Conservation (phyloP, 768 basidiomycete species). For the Hebeloma cylindrosporum region DNA sequence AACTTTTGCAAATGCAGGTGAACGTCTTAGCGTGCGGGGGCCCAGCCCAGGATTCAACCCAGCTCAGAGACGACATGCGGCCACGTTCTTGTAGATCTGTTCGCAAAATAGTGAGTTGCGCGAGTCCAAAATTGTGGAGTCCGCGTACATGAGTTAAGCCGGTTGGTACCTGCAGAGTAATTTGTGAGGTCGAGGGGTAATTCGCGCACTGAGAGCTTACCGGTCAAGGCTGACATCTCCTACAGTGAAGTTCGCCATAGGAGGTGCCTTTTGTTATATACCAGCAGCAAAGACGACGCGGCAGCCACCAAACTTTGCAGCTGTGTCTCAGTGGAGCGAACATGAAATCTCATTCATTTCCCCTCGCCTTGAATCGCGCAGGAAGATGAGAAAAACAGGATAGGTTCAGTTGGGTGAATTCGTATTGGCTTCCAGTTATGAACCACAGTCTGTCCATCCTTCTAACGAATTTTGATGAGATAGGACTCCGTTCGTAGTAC, state of each 20-base stretch:
- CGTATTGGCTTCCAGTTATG: too few relatives aligned
- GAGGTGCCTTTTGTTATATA: constrained; percentile 15
- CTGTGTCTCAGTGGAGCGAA: constrained; percentile 19
- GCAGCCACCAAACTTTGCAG: constrained; percentile 12
- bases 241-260: constrained; percentile 2
- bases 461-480: too few relatives aligned
- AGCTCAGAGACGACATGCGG: constrained; percentile 47
- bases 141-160: constrained; percentile 38
- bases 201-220: constrained; percentile 15
- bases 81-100: constrained; percentile 56
- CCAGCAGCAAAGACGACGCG: constrained; percentile 3
- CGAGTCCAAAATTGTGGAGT: neutral
- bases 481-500: too few relatives aligned
- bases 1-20: constrained; percentile 63
- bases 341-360: constrained; percentile 22
- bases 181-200: neutral
- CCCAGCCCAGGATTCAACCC: constrained; percentile 49
- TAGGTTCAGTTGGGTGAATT: too few relatives aligned
- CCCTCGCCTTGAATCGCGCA: constrained; percentile 13
- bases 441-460: too few relatives aligned
- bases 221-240: constrained; percentile 18
- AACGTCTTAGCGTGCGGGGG: constrained; percentile 47
- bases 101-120: constrained; percentile 7
- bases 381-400: constrained; percentile 13
- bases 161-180: constrained; percentile 30